Base-by-base conservation (phyloP, 2,329 filamentous ascomycete species). In the Xylariaceae sp. region DNA sequence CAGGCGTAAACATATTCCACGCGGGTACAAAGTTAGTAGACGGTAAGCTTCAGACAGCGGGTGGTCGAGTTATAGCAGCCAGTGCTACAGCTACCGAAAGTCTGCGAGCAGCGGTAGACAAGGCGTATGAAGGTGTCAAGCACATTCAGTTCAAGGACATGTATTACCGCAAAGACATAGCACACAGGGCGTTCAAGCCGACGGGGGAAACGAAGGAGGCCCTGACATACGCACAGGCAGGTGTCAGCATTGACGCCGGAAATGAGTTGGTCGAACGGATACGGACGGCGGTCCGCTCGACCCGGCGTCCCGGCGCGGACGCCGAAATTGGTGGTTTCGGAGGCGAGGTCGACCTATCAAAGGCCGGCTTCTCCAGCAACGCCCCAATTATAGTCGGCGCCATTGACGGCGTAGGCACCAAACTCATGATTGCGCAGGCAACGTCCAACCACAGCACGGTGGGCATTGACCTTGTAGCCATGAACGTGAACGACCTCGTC, bases 401-500 rank as follows among this genome's bases (percentile, higher is more conserved):
- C 56, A 97, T 96, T 60, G 94, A 99, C 68, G 94, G 94, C 49
- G 91, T 97, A 36, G 94, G 92, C 55, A 97, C 92, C 46, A 97
- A 97, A 76, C 86, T 97, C 64, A 95, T 95, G 80, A 89, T 99
- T 66, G 94, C 94, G 0, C 92, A 96, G 69, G 83, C 85, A 12
- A 88, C 95, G 76, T 81, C 85, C 64, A 90, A 95, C 74, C 94
- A 96, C 73, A 86, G 92, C 71, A 96, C 92, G 2, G 92, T 99
- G 10, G 94, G 94, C 56, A 91, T 99, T 64, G 94, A 99, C 69
- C 81, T 99, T 34, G 94, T 99, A 3, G 94, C 94, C 62, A 97
- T 97, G 92, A 97, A 96, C 71, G 94, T 97, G 68, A 99, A 99
- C 71, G 94, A 99, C 67, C 80, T 99, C 0, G 86, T 99, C 48